Evolutionary conservation across 441 rosid species (phyloP).

Genomic region (Arabidopsis lyrata): DNA sequence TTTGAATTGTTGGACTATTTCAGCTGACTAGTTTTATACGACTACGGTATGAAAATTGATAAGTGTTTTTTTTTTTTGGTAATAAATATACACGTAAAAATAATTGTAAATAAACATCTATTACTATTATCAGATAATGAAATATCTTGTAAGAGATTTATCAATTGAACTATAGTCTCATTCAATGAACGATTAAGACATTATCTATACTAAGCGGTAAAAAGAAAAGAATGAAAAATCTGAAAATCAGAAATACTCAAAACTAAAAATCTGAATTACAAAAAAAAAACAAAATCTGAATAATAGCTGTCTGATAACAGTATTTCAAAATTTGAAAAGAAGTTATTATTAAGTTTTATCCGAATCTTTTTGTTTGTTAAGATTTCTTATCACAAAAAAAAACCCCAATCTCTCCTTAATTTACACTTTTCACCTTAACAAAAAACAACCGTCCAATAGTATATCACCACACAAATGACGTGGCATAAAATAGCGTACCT

Average conservation of each 20-base stretch:
- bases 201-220: background rate
- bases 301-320: background rate
- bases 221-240: background rate
- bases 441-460: too few relatives aligned
- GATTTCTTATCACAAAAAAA: background rate
- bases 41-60: too few relatives aligned
- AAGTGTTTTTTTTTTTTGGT: too few relatives aligned
- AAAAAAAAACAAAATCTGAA: background rate
- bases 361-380: background rate
- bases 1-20: background rate
- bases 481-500: too few relatives aligned
- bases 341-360: background rate
- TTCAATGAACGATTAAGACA: slow-evolving; percentile 19
- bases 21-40: background rate
- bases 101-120: too few relatives aligned
- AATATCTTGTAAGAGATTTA: background rate
- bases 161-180: background rate
- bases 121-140: too few relatives aligned
- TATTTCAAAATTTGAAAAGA: slow-evolving; percentile 17
- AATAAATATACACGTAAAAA: too few relatives aligned
- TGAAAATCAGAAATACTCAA: background rate
- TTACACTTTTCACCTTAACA: too few relatives aligned
- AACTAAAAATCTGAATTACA: background rate
- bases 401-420: background rate
- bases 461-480: too few relatives aligned